Base-by-base conservation (phyloP, 164 flowering plant species). In the Magnolia sinica region DNA sequence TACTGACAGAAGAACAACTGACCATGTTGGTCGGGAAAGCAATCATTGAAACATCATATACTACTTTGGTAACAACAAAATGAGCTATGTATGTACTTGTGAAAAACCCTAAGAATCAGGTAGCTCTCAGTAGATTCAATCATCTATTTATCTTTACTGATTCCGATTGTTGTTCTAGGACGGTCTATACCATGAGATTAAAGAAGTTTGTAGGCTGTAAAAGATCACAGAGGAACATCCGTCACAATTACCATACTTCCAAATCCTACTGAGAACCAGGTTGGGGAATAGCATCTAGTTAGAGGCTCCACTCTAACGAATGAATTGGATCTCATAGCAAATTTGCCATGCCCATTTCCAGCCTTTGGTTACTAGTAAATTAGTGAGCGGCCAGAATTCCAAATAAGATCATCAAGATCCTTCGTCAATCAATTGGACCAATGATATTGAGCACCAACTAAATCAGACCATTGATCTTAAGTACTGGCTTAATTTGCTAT, bases 41-140 rank as follows among this genome's bases (percentile, higher is more conserved):
- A 49, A 90, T 95, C 64, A 89, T 95, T 67, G 98, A 93, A 87
- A 68, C 92, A 20, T 82, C 98, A 0, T 98, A 93, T 65, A 95
- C 98, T 11, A 89, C 92, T 51, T 9, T 92, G 78, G 92, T 95
- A 67, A 82, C 90, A 49, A 82, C 97, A 72, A 98, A 95, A 79
- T 95, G 98, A 98, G 95, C 97, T n/a, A 80, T 95, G 88, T 95
- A 86, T 79, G 93, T 91, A 79, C 92, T 95, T 70, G 90, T 91
- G 0, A 95, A 90, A 72, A 80, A 87, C 72, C 88, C 84, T 55
- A 68, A 66, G 2, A 67, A 72, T 5, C 98, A 95, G 97, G 98
- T 93, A 50, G 49, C 52, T 55, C 37, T 50, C 45, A 74, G 14
- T 16, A 78, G 27, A 19, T 23, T 50, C 19, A 7, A 7, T 45